These are phyloP conservation scores for Comarum palustre DNA, from an alignment of 306 rosid genomes.

Conservation along the genomic window DNA sequence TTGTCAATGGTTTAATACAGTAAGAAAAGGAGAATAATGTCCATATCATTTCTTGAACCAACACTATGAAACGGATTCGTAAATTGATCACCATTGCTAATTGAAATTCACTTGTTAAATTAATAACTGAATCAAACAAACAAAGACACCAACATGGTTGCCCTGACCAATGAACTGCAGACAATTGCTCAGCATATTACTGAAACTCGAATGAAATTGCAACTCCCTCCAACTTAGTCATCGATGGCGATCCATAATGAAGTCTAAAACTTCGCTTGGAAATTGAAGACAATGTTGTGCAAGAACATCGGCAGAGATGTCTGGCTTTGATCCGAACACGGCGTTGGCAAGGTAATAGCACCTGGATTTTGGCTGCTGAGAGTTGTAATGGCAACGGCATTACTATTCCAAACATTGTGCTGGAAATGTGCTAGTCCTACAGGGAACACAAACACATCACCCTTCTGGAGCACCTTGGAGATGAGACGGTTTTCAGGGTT, in stretches of 20 bases:
- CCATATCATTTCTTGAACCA: not conserved
- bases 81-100: not conserved
- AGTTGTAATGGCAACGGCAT: conserved; percentile 34
- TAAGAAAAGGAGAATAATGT: not conserved
- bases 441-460: conserved; percentile 41
- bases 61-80: not conserved
- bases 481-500: conserved; percentile 31
- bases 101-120: not conserved
- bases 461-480: conserved; percentile 23
- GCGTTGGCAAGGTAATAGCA: conserved; percentile 31
- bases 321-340: conserved; percentile 34
- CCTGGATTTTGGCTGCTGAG: conserved; percentile 46
- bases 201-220: not conserved
- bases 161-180: not conserved
- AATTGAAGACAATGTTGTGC: not conserved
- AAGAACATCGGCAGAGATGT: conserved; percentile 31
- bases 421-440: conserved; percentile 36
- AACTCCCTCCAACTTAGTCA: not conserved
- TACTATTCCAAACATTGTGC: conserved; percentile 13
- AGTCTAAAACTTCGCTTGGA: conserved; percentile 33
- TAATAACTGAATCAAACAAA: not conserved
- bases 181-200: not conserved
- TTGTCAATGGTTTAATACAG: not conserved
- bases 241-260: not conserved
- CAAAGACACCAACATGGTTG: not conserved